These are phyloP conservation scores for Periglandula ipomoeae DNA, from an alignment of 2,329 filamentous ascomycete genomes.

Conservation along the genomic window DNA sequence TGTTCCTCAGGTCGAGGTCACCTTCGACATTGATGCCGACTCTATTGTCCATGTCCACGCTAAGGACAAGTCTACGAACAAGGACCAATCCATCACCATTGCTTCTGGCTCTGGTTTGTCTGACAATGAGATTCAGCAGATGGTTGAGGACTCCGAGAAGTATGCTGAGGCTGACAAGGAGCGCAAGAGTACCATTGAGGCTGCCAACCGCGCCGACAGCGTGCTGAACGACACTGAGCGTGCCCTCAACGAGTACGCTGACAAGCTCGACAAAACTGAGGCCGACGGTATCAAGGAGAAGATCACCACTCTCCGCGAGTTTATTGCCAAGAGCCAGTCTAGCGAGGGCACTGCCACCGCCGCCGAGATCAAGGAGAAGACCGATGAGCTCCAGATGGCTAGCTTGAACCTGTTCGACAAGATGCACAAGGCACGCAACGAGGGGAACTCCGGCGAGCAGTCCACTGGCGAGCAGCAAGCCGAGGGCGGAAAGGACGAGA, in stretches of 20 bases:
- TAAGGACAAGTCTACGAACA: conserved; percentile 98
- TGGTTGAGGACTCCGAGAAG: conserved; percentile 97
- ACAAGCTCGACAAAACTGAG: conserved; percentile 95
- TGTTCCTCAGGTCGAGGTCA: conserved; percentile 94
- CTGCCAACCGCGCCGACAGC: conserved; percentile 94
- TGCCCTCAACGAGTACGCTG: conserved; percentile 91
- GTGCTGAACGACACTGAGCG: conserved; percentile 97
- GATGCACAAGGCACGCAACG: conserved; percentile 93
- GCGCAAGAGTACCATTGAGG: conserved; percentile 90
- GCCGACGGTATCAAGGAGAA: conserved; percentile 90
- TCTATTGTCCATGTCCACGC: conserved; percentile 96
- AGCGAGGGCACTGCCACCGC: conserved; percentile 81
- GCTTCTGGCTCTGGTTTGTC: conserved; percentile 95
- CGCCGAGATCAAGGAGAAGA: conserved; percentile 96
- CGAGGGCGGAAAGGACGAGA: conserved; percentile 66
- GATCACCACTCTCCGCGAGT: conserved; percentile 76
- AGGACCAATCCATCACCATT: conserved; percentile 99
- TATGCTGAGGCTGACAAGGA: conserved; percentile 93
- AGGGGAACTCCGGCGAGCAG: conserved; percentile 49
- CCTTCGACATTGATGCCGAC: conserved; percentile 97
- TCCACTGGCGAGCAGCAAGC: conserved; percentile 38
- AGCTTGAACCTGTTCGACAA: conserved; percentile 97
- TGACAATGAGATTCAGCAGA: conserved; percentile 87
- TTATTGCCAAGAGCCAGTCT: conserved; percentile 87
- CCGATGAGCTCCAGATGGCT: conserved; percentile 91